These are phyloP conservation scores for Microbotryum violaceum DNA, from an alignment of 1,284 basidiomycete species.

Conservation along the genomic window DNA sequence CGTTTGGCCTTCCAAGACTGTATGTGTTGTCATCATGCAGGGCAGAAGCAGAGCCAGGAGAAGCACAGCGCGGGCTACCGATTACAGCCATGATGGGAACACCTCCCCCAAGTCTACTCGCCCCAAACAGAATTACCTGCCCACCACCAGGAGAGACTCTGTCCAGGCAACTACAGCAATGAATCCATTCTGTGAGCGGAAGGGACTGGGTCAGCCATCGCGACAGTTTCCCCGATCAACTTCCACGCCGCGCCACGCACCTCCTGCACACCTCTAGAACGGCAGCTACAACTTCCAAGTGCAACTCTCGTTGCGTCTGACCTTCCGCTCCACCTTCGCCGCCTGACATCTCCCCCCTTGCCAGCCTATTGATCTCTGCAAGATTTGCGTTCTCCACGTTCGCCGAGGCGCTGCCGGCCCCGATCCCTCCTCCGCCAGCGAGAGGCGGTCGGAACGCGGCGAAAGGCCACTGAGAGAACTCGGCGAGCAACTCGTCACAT, in stretches of 20 bases:
- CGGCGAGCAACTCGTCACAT: conserved; percentile 82
- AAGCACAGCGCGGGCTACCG: too few species aligned
- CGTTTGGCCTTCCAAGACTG: too few species aligned
- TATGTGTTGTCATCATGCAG: too few species aligned
- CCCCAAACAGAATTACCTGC: too few species aligned
- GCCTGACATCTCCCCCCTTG: conserved; percentile 48
- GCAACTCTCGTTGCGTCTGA: conserved; percentile 54
- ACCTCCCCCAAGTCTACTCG: too few species aligned
- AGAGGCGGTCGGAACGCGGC: conserved; percentile 47
- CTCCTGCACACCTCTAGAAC: conserved; percentile 65
- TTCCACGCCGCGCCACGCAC: neutral
- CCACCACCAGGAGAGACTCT: too few species aligned
- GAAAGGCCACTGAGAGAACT: conserved; percentile 85
- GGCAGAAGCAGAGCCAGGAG: too few species aligned
- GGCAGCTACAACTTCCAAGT: conserved; percentile 80
- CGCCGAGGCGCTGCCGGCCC: conserved; percentile 37
- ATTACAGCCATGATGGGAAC: too few species aligned
- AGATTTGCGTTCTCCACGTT: conserved; percentile 54
- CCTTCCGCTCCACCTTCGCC: conserved; percentile 14
- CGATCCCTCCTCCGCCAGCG: conserved; percentile 37
- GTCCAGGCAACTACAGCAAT: too few species aligned
- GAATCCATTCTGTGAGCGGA: too few species aligned
- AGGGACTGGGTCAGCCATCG: too few species aligned
- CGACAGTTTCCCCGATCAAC: too few species aligned
- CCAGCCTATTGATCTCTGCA: conserved; percentile 68